Evolutionary conservation across 2,329 filamentous ascomycete genomes (phyloP), one percentile per base, ranked within the genome.

Genomic region (Moelleriella libera): DNA sequence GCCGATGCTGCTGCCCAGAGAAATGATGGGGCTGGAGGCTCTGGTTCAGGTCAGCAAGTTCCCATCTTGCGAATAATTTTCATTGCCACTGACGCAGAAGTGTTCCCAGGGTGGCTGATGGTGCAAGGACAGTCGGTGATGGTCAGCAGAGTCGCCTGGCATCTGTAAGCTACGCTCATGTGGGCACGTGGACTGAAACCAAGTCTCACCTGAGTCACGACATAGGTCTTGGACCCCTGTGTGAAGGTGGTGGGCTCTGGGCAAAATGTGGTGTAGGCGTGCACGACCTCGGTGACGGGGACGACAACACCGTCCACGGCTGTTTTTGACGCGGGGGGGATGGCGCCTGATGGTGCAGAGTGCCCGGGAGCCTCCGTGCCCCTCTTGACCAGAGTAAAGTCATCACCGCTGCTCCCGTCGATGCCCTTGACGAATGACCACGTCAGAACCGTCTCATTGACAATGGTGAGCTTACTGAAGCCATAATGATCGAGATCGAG

Each of bases 401-500:
- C 54, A 52, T 71, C 68, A 5, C 65, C 63, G 44, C 64, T 54
- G 10, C 60, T 61, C 44, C 62, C 62, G 46, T 61, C 63, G 30
- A 60, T 58, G 31, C 71, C 71, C 6, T 61, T 60, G 47, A 74
- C 62, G 48, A 69, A 73, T 47, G 69, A 57, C 65, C 67, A 74
- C n/a, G 63, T 65, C 3, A 47, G 39, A 9, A 43, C 42, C 42
- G 42, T 43, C 28, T 43, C 14, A 28, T 43, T 43, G 10, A 43
- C 42, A 28, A 31, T 30, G 14, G n/a, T 49, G 30, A 58, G 49
- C 43, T 55, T 72, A 57, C 63, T 70, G 53, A 74, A 71, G 6
- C 72, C 71, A 49, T 68, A 75, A 52, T 74, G 60, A 41, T 58
- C 54, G 47, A 61, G 61, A 55, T 75, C 68, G 29, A 75, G 60